Evolutionary conservation across 129 eudicot species (phyloP), one percentile per base, ranked within the genome.

Genomic region (Tanacetum coccineum): DNA sequence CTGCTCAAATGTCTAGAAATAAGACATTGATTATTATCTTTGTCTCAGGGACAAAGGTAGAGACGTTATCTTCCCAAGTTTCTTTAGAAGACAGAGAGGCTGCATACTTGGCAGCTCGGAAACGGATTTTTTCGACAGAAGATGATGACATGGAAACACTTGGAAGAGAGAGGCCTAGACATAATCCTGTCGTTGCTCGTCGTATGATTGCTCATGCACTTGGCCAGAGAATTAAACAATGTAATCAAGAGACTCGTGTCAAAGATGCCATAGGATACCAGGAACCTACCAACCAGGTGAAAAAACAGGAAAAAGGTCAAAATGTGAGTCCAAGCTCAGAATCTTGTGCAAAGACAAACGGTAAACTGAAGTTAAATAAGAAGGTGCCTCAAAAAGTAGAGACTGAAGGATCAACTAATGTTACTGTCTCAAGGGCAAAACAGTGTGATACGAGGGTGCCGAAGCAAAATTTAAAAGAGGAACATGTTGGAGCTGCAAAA

Each of bases 181-280:
- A 79, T 17, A 78, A 81, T 81, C 96, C 97, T 45, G 79, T 76
- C 5, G 94, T 89, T 75, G 99, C 99, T 17, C 99, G 86, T 18
- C 97, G 99, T 62, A 94, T 94, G 99, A 94, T 94, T 47, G 88
- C 90, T 56, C 99, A 80, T 76, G 97, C 99, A 14, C 90, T 94
- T 63, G 97, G 99, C 17, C 81, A 86, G 39, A 81, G 59, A 78
- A 76, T 75, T 4, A 75, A 70, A 58, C 79, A 69, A 22, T 19
- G 81, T 30, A 74, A 63, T 26, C 84, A 49, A 22, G 77, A 17
- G 42, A 67, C 15, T 40, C 1, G 56, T 46, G 36, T 12, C 58
- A 54, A 51, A n/a, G 60, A 70, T 59, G 47, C 76, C 15, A 58
- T n/a, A 59, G 71, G 49, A 14, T 54, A 21, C 48, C 67, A 1